Evolutionary conservation across 179 eudicot genomes (phyloP).

Genomic region (Actinidia arguta): DNA sequence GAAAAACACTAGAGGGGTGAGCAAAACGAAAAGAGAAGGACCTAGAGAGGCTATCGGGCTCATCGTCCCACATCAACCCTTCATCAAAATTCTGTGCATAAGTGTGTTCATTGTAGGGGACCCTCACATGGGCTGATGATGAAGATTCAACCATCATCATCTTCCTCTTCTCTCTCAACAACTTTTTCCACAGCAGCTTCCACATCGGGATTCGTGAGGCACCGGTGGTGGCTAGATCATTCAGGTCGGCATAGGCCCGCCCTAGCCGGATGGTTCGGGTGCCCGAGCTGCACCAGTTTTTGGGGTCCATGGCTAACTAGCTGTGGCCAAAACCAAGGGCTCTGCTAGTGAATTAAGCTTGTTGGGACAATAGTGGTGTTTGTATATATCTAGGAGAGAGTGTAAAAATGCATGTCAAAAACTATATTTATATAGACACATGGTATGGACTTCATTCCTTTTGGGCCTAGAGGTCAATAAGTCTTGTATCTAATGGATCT

Average conservation of each 20-base stretch:
- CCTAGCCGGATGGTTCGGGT: slow-evolving; percentile 2
- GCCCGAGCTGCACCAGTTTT: background rate
- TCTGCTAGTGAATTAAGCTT: background rate
- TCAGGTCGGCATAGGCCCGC: background rate
- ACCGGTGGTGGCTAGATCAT: background rate
- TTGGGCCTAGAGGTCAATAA: no score
- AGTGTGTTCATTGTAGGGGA: background rate
- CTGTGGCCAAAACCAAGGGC: background rate
- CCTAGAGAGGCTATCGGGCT: slow-evolving; percentile 8
- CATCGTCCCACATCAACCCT: slow-evolving; percentile 18
- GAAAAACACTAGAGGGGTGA: background rate
- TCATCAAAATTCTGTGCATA: slow-evolving; percentile 20
- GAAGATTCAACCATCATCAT: slow-evolving; percentile 2
- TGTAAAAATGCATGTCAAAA: background rate
- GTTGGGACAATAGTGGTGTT: background rate
- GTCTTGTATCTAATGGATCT: no score
- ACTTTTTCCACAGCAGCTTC: slow-evolving; percentile 17
- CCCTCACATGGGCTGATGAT: background rate
- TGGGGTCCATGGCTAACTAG: background rate
- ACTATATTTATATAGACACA: background rate
- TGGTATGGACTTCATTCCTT: background rate
- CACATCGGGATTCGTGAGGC: background rate
- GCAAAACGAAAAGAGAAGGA: slow-evolving; percentile 18
- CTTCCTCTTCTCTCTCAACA: slow-evolving; percentile 17
- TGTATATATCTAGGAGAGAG: background rate